Evolutionary conservation across 2,329 filamentous ascomycete species (phyloP).

Genomic region (Fusarium brevicatenulatum): DNA sequence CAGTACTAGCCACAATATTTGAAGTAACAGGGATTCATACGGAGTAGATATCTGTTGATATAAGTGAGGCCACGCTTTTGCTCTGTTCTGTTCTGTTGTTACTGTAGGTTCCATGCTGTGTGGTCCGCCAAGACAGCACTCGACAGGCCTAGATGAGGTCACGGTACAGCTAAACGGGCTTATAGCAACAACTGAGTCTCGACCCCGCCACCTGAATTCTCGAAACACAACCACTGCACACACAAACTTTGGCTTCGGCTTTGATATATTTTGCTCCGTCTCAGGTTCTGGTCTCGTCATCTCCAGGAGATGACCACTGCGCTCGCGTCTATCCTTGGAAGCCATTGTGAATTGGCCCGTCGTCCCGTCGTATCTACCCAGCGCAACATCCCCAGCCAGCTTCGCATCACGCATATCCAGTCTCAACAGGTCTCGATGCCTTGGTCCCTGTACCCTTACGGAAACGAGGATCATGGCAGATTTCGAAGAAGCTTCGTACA

Average conservation of each 20-base stretch:
- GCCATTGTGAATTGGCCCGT: conserved; percentile 34
- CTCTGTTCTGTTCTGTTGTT: neutral
- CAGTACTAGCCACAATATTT: conserved; percentile 9
- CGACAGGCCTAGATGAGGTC: conserved; percentile 40
- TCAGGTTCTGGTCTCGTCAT: neutral
- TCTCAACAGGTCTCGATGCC: conserved; percentile 48
- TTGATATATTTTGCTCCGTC: conserved; percentile 13
- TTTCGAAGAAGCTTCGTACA: conserved; percentile 70
- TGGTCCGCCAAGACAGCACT: conserved; percentile 34
- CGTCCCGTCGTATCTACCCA: conserved; percentile 24
- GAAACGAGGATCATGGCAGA: conserved; percentile 61
- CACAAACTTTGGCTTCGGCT: conserved; percentile 20
- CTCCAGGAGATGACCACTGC: conserved; percentile 40
- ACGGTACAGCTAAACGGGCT: conserved; percentile 33
- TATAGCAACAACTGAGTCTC: conserved; percentile 32
- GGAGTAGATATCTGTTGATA: neutral
- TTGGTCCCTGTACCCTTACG: conserved; percentile 43
- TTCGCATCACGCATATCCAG: conserved; percentile 17
- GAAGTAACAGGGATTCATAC: neutral
- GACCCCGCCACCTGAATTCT: conserved; percentile 43
- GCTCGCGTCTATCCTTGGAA: conserved; percentile 16
- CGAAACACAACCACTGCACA: conserved; percentile 26
- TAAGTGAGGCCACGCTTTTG: neutral
- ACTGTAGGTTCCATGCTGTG: conserved; percentile 11
- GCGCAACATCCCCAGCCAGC: conserved; percentile 11